Evolutionary conservation across 768 basidiomycete genomes (phyloP).

Genomic region (Panus rudis): DNA sequence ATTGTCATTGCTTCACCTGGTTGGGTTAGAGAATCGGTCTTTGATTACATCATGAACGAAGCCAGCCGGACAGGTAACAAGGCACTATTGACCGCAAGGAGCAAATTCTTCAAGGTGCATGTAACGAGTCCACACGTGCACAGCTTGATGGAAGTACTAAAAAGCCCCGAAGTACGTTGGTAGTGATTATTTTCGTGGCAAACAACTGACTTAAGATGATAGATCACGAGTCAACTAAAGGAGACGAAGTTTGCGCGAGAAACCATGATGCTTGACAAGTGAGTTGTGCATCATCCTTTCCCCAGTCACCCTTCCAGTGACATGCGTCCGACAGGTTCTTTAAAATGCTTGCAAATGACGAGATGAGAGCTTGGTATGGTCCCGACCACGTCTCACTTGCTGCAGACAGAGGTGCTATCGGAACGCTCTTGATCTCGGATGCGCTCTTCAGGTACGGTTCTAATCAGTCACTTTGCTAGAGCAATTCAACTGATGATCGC

Average conservation of each 20-base stretch:
- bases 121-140: slow-evolving; percentile 93
- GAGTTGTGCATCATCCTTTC: slow-evolving; percentile 3
- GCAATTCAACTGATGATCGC: not conserved
- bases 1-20: slow-evolving; percentile 97
- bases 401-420: slow-evolving; percentile 88
- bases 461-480: not conserved
- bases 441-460: slow-evolving; percentile 80
- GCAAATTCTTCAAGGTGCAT: slow-evolving; percentile 88
- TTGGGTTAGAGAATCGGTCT: slow-evolving; percentile 87
- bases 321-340: slow-evolving; percentile 61
- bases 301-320: not conserved
- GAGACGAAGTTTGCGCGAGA: slow-evolving; percentile 97
- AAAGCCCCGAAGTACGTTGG: slow-evolving; percentile 78
- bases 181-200: not conserved
- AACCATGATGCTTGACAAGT: slow-evolving; percentile 88
- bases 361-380: slow-evolving; percentile 98
- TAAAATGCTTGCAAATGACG: slow-evolving; percentile 93
- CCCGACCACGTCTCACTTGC: slow-evolving; percentile 91
- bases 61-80: slow-evolving; percentile 81
- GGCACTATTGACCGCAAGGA: slow-evolving; percentile 63
- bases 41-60: slow-evolving; percentile 77
- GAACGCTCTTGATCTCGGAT: slow-evolving; percentile 91
- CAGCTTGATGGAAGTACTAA: slow-evolving; percentile 87
- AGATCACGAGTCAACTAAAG: slow-evolving; percentile 74
- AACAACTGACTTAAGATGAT: slow-evolving; percentile 4